phyloP scores from a whole-genome alignment of 2,329 filamentous ascomycete species.

The Conoideocrella luteorostrata region DNA sequence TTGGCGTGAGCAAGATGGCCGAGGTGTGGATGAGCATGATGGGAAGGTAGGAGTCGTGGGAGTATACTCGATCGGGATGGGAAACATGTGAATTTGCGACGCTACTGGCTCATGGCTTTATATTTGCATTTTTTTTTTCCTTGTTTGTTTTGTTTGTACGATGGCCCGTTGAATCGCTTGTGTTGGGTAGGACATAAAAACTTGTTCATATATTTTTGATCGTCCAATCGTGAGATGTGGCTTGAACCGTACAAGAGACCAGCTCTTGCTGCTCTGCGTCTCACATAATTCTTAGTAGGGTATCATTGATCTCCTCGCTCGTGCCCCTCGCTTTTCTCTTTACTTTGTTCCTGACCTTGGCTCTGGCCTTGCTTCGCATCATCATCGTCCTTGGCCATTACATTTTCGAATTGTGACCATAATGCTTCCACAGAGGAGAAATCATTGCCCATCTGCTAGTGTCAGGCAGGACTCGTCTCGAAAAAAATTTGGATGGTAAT shows the following conservation, averaged over 20 bases:
- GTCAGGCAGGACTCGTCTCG: background rate
- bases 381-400: conserved; percentile 69
- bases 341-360: conserved; percentile 20
- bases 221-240: background rate
- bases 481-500: conserved; percentile 21
- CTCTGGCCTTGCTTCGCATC: conserved; percentile 17
- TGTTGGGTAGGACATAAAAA: conserved; percentile 19
- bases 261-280: background rate
- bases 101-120: conserved; percentile 1
- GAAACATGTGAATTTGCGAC: conserved; percentile 7
- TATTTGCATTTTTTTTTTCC: conserved; percentile 1
- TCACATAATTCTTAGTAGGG: too few relatives aligned
- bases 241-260: background rate
- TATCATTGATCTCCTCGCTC: conserved; percentile 9
- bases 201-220: conserved; percentile 13
- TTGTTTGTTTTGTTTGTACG: background rate
- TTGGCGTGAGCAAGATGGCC: conserved; percentile 1
- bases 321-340: conserved; percentile 17
- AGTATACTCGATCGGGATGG: conserved; percentile 5
- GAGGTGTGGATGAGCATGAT: conserved; percentile 3
- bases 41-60: conserved; percentile 9
- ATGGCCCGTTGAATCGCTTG: conserved; percentile 9
- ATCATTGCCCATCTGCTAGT: conserved; percentile 75
- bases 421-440: conserved; percentile 95
- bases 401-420: conserved; percentile 95